Evolutionary conservation across 2,329 filamentous ascomycete genomes (phyloP), one percentile per base, ranked within the genome.

Genomic region (Alternaria arbusti): DNA sequence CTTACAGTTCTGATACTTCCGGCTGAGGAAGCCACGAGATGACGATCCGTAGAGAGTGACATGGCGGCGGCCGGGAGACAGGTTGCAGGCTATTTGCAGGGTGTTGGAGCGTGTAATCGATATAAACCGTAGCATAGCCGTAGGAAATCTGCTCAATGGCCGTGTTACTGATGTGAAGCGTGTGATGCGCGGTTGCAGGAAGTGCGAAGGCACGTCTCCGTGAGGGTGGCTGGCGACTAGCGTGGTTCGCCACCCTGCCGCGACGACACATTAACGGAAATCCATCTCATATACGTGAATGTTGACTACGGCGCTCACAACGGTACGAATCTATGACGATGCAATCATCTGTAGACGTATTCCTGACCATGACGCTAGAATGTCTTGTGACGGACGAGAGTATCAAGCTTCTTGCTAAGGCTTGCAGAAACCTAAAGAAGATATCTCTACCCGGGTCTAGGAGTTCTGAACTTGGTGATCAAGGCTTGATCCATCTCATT

Each of bases 111-210:
- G 32, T 40, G 32, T n/a, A n/a, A 0, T 40, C 36, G 36, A 17
- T 40, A 8, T 10, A 2, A 0, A 2, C 15, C 9, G 36, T 40
- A 40, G n/a, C n/a, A 40, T 40, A 40, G 4, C 5, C 1, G n/a
- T 17, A 11, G 1, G 10, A 17, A 0, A 40, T 0, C 0, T 10
- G 0, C 32, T 2, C 32, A 17, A 40, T 5, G 0, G 32, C 32
- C 15, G 0, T 40, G n/a, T 17, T 40, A n/a, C 36, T 40, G n/a
- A 40, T 0, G 0, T 40, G 9, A 11, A 17, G 9, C 36, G 3
- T 5, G 36, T 40, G 36, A 40, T 3, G n/a, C 36, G n/a, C 3
- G 36, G 36, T 3, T 17, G n/a, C 36, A 40, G 36, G 36, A 40
- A 0, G n/a, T 40, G 36, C 2, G 36, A 40, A 6, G 36, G n/a